These are phyloP conservation scores for Guillardia theta DNA, from an alignment of 78 protist genomes.

Conservation along the genomic window DNA sequence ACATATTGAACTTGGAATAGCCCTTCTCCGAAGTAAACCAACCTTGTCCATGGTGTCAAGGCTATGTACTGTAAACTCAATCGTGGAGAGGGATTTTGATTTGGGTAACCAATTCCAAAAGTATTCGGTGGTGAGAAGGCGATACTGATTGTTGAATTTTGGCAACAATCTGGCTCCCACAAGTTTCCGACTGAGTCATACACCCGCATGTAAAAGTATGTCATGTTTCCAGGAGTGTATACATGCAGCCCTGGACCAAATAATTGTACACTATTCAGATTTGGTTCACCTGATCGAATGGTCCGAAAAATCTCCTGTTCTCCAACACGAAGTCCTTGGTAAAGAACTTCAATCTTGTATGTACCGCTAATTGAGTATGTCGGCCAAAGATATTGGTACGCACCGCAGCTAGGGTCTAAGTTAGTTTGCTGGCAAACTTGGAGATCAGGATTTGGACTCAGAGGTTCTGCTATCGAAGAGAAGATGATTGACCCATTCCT, in stretches of 20 bases:
- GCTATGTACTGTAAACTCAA: no score
- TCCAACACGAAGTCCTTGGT: background rate
- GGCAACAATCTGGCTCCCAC: conserved; percentile 3
- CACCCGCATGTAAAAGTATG: background rate
- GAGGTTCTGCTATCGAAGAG: background rate
- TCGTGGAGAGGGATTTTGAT: no score
- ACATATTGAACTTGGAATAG: background rate
- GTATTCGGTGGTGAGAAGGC: no score
- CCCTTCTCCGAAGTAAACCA: background rate
- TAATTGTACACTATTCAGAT: background rate
- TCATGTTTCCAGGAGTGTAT: background rate
- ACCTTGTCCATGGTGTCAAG: background rate
- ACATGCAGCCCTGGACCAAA: background rate
- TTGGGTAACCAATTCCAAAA: no score
- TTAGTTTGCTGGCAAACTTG: background rate
- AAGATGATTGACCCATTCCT: background rate
- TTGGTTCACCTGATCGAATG: background rate
- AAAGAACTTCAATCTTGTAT: background rate
- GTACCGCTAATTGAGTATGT: background rate
- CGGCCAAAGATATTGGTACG: background rate
- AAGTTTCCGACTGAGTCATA: background rate
- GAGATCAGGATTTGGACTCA: background rate
- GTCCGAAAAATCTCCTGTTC: no score
- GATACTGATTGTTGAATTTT: no score
- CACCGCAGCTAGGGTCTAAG: background rate